Percentiles rank a stretch among this genome's conserved stretches.
Conservation (phyloP, 805 yeast genomes). For the Starmerella apis region DNA sequence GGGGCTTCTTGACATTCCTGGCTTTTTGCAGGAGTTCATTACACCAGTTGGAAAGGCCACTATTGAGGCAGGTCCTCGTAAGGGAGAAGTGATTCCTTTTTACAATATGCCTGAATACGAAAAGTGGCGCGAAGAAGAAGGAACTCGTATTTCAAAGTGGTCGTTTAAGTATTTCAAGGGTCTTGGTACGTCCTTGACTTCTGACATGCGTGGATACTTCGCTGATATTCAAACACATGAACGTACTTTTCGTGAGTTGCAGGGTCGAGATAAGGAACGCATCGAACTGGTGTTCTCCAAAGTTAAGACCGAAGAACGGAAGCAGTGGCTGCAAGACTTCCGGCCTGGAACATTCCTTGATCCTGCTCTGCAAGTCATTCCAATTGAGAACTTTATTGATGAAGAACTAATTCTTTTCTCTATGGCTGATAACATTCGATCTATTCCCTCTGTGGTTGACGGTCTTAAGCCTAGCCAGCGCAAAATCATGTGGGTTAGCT, state of each 20-base stretch:
- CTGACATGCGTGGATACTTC: slow-evolving; percentile 82
- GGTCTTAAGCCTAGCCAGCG: slow-evolving; percentile 97
- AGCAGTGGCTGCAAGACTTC: slow-evolving; percentile 88
- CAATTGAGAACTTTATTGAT: slow-evolving; percentile 87
- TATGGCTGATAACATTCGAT: slow-evolving; percentile 92
- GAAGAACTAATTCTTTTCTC: slow-evolving; percentile 90
- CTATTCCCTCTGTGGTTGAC: slow-evolving; percentile 87
- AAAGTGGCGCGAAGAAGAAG: slow-evolving; percentile 79
- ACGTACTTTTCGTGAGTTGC: slow-evolving; percentile 71
- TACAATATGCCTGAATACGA: slow-evolving; percentile 95
- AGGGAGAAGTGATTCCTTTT: slow-evolving; percentile 50
- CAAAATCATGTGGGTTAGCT: slow-evolving; percentile 79
- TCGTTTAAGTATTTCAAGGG: slow-evolving; percentile 95
- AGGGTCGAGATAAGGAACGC: slow-evolving; percentile 56
- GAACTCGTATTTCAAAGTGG: slow-evolving; percentile 58
- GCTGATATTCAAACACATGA: slow-evolving; percentile 73
- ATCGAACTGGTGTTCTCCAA: slow-evolving; percentile 92
- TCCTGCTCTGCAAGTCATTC: slow-evolving; percentile 62
- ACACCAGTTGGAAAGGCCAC: slow-evolving; percentile 94
- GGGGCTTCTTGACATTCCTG: slow-evolving; percentile 80
- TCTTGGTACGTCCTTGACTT: slow-evolving; percentile 84
- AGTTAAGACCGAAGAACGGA: slow-evolving; percentile 92
- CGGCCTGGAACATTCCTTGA: slow-evolving; percentile 88
- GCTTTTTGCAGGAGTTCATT: slow-evolving; percentile 83
- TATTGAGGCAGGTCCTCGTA: slow-evolving; percentile 42